A percentile compares a stretch with the other conserved stretches of the same genome.
Evolutionary conservation across 495 filamentous ascomycete species (phyloP).

Genomic region (Podospora fimiseda): DNA sequence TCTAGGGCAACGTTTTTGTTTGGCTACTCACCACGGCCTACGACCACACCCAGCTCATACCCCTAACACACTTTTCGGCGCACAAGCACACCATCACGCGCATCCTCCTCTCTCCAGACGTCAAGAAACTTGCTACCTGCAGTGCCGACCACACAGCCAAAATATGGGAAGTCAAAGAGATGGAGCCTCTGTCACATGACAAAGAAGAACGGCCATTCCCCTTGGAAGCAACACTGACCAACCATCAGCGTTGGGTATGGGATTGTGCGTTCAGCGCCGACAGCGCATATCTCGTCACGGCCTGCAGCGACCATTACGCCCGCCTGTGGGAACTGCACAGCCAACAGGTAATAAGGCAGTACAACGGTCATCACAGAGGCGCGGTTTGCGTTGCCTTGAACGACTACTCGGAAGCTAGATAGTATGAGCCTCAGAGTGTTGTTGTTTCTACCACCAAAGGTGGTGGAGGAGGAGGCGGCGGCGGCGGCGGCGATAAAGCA

Average conservation of each 20-base stretch:
- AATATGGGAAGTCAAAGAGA: conserved; percentile 83
- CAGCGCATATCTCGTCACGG: conserved; percentile 94
- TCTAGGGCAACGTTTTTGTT: conserved; percentile 92
- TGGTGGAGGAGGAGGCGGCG: neutral
- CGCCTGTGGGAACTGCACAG: conserved; percentile 86
- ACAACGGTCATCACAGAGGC: conserved; percentile 94
- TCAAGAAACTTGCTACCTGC: conserved; percentile 94
- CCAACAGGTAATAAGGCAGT: conserved; percentile 90
- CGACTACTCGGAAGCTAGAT: conserved; percentile 79
- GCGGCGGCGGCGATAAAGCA: neutral
- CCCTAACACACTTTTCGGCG: conserved; percentile 85
- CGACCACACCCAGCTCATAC: conserved; percentile 81
- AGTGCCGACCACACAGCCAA: conserved; percentile 96
- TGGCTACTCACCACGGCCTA: conserved; percentile 83
- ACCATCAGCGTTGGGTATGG: conserved; percentile 98
- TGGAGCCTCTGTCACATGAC: conserved; percentile 43
- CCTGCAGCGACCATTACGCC: conserved; percentile 94
- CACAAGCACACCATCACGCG: conserved; percentile 93
- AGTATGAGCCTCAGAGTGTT: conserved; percentile 17
- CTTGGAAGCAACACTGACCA: conserved; percentile 82
- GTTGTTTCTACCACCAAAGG: neutral
- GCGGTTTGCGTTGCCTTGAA: conserved; percentile 95
- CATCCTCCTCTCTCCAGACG: conserved; percentile 91
- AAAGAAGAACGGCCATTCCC: conserved; percentile 48
- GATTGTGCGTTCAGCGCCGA: conserved; percentile 98